phyloP scores from a whole-genome alignment of 169 alveolate species.

The Perkinsus chesapeaki region DNA sequence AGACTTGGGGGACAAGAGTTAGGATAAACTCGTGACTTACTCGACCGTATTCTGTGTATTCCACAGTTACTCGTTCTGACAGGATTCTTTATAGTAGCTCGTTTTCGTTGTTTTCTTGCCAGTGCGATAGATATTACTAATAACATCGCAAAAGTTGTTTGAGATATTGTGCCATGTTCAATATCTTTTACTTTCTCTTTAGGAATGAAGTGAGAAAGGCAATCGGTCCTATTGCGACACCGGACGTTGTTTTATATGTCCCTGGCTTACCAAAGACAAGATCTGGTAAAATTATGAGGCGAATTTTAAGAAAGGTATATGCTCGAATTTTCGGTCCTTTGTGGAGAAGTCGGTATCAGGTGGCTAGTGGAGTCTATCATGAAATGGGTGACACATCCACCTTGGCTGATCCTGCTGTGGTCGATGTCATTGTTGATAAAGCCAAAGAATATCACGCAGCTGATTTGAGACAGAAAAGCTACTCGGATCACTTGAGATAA shows the following conservation, averaged over 20 bases:
- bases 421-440: constrained; percentile 12
- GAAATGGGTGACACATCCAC: constrained; percentile 43
- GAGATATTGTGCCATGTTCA: not conserved
- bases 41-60: too few species aligned
- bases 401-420: constrained; percentile 37
- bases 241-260: constrained; percentile 45
- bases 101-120: too few species aligned
- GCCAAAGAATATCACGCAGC: not conserved
- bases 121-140: too few species aligned
- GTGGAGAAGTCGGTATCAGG: constrained; percentile 33
- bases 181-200: not conserved
- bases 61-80: too few species aligned
- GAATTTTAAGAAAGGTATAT: constrained; percentile 69
- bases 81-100: too few species aligned
- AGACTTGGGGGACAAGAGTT: too few species aligned
- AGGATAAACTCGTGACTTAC: too few species aligned
- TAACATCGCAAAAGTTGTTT: too few species aligned
- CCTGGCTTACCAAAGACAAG: constrained; percentile 80
- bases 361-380: constrained; percentile 16
- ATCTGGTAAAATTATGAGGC: constrained; percentile 84
- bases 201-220: constrained; percentile 47
- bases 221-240: constrained; percentile 87
- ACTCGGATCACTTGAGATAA: not conserved
- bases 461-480: not conserved
- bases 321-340: constrained; percentile 58